A percentile compares a stretch with the other conserved stretches of the same genome.
Evolutionary conservation across 768 basidiomycete species (phyloP).

Genomic region (Boletus reticulatus): DNA sequence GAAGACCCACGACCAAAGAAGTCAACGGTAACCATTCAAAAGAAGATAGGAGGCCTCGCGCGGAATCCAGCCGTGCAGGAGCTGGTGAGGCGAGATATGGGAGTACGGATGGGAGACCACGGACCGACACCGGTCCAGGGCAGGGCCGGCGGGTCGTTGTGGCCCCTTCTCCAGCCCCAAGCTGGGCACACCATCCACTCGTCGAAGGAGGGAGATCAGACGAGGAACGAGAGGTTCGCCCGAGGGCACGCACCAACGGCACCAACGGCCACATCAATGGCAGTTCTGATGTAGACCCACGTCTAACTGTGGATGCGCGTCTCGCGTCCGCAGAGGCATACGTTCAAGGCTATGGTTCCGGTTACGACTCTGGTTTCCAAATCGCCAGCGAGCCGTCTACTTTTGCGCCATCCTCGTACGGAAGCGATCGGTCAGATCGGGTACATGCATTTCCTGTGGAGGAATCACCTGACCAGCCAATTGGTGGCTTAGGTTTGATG

Average conservation of each 20-base stretch:
- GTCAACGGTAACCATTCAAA: slow-evolving; percentile 9
- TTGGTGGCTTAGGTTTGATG: slow-evolving; percentile 26
- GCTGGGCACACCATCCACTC: slow-evolving; percentile 29
- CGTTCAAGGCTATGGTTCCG: slow-evolving; percentile 33
- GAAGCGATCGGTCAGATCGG: slow-evolving; percentile 20
- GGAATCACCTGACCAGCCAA: slow-evolving; percentile 28
- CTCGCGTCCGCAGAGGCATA: slow-evolving; percentile 38
- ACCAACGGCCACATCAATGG: slow-evolving; percentile 1
- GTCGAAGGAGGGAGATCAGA: slow-evolving; percentile 31
- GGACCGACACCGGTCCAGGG: slow-evolving; percentile 32
- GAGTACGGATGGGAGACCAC: slow-evolving; percentile 21
- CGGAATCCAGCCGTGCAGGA: slow-evolving; percentile 11
- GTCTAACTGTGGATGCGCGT: slow-evolving; percentile 10
- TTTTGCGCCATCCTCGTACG: slow-evolving; percentile 20
- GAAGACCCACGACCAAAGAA: slow-evolving; percentile 13
- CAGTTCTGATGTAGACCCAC: neutral
- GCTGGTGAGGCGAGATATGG: slow-evolving; percentile 6
- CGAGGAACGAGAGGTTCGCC: slow-evolving; percentile 25
- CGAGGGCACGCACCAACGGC: slow-evolving; percentile 11
- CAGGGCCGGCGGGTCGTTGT: slow-evolving; percentile 33
- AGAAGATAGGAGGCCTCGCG: slow-evolving; percentile 14
- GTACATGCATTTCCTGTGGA: slow-evolving; percentile 24
- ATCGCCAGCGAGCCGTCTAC: slow-evolving; percentile 15
- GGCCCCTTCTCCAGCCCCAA: slow-evolving; percentile 23
- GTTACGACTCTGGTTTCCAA: slow-evolving; percentile 32